phyloP scores from a whole-genome alignment of 2,329 filamentous ascomycete species.

The Chaetomium strumarium region DNA sequence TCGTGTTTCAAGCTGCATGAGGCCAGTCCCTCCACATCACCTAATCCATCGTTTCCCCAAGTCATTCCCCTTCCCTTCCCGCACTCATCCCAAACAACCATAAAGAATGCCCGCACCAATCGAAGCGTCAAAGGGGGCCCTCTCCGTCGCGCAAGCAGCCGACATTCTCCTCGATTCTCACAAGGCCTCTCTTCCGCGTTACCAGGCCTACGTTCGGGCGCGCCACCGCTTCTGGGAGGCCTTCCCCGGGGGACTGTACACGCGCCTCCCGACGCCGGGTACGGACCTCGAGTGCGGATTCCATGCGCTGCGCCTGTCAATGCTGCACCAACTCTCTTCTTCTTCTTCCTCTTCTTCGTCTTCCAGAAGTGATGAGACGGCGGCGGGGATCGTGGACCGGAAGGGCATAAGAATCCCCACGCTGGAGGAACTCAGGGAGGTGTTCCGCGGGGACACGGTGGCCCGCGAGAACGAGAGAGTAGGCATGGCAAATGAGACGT shows the following conservation, averaged over 20 bases:
- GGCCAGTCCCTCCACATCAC: too few relatives aligned
- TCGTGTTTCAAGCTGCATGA: not conserved
- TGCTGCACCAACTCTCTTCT: conserved; percentile 3
- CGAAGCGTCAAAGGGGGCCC: not conserved
- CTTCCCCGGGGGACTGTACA: conserved; percentile 15
- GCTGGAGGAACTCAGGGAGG: conserved; percentile 10
- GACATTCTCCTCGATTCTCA: conserved; percentile 15
- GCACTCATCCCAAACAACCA: not conserved
- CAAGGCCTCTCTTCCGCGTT: conserved; percentile 10
- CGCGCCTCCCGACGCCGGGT: conserved; percentile 15
- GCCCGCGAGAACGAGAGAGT: not conserved
- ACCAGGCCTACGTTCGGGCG: conserved; percentile 16
- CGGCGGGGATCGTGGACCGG: not conserved
- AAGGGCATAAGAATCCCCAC: conserved; percentile 5
- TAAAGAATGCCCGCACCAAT: not conserved
- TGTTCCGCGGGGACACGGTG: not conserved
- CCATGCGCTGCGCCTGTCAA: conserved; percentile 15
- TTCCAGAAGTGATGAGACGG: not conserved
- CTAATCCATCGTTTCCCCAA: not conserved
- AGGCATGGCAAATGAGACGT: conserved; percentile 9
- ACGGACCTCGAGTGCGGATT: conserved; percentile 19
- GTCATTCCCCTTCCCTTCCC: not conserved
- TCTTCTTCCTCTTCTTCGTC: not conserved
- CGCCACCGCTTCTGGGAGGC: conserved; percentile 19
- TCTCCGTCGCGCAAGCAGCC: conserved; percentile 7